A percentile compares a stretch with the other conserved stretches of the same genome.
phyloP scores from a whole-genome alignment of 2,329 filamentous ascomycete genomes.

The Cytospora chrysosperma region DNA sequence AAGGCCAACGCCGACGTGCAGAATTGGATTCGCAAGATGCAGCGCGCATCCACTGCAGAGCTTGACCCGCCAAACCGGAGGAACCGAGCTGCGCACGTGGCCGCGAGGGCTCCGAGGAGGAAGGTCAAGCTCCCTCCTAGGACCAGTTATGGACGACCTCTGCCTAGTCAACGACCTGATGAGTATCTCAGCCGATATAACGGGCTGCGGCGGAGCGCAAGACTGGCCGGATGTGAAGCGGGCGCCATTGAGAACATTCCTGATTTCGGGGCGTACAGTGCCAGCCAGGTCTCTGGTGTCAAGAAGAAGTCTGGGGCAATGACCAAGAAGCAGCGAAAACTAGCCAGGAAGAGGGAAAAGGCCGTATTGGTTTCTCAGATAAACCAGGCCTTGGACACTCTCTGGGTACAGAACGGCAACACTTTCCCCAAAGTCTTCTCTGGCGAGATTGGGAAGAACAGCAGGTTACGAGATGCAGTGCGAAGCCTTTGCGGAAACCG shows the following conservation, averaged over 20 bases:
- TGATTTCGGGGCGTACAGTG: background rate
- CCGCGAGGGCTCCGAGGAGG: background rate
- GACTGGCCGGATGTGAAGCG: background rate
- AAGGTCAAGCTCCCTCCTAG: background rate
- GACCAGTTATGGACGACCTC: background rate
- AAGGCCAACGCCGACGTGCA: background rate
- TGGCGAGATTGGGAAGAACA: background rate
- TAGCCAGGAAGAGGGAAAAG: background rate
- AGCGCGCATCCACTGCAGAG: conserved; percentile 7
- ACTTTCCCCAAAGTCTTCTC: background rate
- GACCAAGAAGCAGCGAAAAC: background rate
- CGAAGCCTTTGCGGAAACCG: background rate
- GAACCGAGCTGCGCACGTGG: background rate
- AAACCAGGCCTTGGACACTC: background rate
- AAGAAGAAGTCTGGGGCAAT: background rate
- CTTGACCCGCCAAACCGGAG: background rate
- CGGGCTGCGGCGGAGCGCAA: background rate
- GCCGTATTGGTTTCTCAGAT: background rate
- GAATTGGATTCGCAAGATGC: background rate
- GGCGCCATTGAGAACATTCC: background rate
- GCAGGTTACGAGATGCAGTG: background rate
- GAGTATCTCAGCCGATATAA: background rate
- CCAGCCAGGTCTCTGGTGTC: background rate
- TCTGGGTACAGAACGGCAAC: background rate
- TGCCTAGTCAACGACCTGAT: background rate